These are phyloP conservation scores for Xylariaceae sp. DNA, from an alignment of 2,329 filamentous ascomycete species.

Conservation along the genomic window DNA sequence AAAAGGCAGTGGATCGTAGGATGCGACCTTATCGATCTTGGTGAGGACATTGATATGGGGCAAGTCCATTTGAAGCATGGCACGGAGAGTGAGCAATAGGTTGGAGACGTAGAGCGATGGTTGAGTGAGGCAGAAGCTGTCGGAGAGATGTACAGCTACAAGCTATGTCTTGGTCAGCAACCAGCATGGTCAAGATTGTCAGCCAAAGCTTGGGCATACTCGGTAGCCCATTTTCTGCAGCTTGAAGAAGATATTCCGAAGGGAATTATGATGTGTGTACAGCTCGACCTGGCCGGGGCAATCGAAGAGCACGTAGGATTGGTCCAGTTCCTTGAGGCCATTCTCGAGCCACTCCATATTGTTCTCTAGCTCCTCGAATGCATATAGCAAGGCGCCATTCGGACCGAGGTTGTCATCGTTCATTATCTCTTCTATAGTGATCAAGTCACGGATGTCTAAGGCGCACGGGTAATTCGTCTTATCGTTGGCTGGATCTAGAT, in stretches of 20 bases:
- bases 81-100: slow-evolving; percentile 86
- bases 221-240: slow-evolving; percentile 91
- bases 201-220: slow-evolving; percentile 56
- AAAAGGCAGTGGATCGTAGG: slow-evolving; percentile 86
- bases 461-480: slow-evolving; percentile 85
- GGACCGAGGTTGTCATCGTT: slow-evolving; percentile 85
- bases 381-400: slow-evolving; percentile 90
- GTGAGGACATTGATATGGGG: slow-evolving; percentile 95
- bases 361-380: slow-evolving; percentile 90
- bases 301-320: slow-evolving; percentile 94
- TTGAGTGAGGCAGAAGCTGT: slow-evolving; percentile 90
- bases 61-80: slow-evolving; percentile 98
- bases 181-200: not conserved
- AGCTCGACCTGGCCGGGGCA: slow-evolving; percentile 97
- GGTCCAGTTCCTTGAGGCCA: slow-evolving; percentile 75
- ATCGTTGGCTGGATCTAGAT: slow-evolving; percentile 97
- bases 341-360: slow-evolving; percentile 92
- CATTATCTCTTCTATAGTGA: slow-evolving; percentile 96
- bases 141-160: slow-evolving; percentile 89
- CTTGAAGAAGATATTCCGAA: slow-evolving; percentile 89
- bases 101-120: slow-evolving; percentile 96
- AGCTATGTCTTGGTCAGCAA: slow-evolving; percentile 60
- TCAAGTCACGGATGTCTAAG: slow-evolving; percentile 84
- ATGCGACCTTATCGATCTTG: slow-evolving; percentile 92
- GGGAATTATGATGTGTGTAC: slow-evolving; percentile 90